Evolutionary conservation across 257 asterid genomes (phyloP), one percentile per base, ranked within the genome.

Genomic region (Solanum appendiculatum): DNA sequence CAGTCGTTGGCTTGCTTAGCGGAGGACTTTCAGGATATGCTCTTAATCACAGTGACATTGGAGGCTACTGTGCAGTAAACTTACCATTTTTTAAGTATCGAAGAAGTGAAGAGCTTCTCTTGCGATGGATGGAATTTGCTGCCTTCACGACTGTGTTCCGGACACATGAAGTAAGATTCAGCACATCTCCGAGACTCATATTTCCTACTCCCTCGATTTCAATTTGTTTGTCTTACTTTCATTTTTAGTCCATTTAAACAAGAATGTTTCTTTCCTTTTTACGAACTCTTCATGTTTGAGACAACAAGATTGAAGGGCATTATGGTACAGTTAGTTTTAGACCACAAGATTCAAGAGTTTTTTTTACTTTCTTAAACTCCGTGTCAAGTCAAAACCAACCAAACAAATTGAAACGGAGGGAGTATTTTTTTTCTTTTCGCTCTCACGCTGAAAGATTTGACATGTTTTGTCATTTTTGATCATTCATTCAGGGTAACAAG

Each of bases 91-190:
- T 94, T 84, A 94, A 93, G 92, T 97, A 97, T 90, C 89, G 63
- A 74, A 90, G 99, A 88, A 95, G 95, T 18, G 97, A 97, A 91
- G 98, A 97, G 90, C 95, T 97, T 89, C 94, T 95, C 40, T 89
- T 97, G 13, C 89, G 98, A 42, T 97, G 99, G 99, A 97, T 94
- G 98, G 99, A 97, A 92, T 90, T 95, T 6, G 94, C 93, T 66
- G 98, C 98, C 21, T 95, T 97, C 93, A 94, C 99, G 51, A 93
- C 96, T 1, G 96, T 95, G 34, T 95, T 97, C 44, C 93, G 98
- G 44, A 95, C 98, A 84, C 99, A 97, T 85, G 99, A 97, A 94
- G 99, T 95, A 89, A 92, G 98, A 88, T 81, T 12, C 64, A 10
- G 21, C 23, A 13, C 1, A 39, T 39, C 63, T 44, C 34, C 84